A percentile compares a stretch with the other conserved stretches of the same genome.
Conservation (phyloP, 805 yeast species). For the Starmerella floricola region DNA sequence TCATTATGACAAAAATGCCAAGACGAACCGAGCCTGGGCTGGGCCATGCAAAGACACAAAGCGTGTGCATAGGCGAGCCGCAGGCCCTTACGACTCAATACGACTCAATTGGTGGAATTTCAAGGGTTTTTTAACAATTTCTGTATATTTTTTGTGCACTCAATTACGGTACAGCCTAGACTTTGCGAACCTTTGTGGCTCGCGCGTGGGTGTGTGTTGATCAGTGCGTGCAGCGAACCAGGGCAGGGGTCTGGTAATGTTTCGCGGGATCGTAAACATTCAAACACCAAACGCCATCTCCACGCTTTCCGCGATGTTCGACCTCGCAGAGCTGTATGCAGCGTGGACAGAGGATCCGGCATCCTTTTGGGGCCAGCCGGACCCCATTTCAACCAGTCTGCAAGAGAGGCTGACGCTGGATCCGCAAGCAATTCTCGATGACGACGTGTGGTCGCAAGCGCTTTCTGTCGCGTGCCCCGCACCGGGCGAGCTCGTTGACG, state of each 20-base stretch:
- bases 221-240: too few species aligned
- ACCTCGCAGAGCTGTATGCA: slow-evolving; percentile 18
- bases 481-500: slow-evolving; percentile 4
- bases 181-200: too few species aligned
- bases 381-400: not conserved
- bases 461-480: slow-evolving; percentile 16
- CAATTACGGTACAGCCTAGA: too few species aligned
- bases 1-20: not conserved
- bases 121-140: too few species aligned
- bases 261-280: not conserved
- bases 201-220: too few species aligned
- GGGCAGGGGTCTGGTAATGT: too few species aligned
- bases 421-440: slow-evolving; percentile 13
- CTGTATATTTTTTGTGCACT: too few species aligned
- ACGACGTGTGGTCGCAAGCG: slow-evolving; percentile 14
- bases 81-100: too few species aligned
- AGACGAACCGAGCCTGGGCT: too few species aligned
- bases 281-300: not conserved
- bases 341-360: slow-evolving; percentile 16
- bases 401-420: slow-evolving; percentile 8
- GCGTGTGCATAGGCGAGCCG: too few species aligned
- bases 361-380: slow-evolving; percentile 11
- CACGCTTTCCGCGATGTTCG: slow-evolving; percentile 15
- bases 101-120: too few species aligned
- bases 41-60: too few species aligned